phyloP scores from a whole-genome alignment of 805 yeast genomes.

The Candida michaelii region DNA sequence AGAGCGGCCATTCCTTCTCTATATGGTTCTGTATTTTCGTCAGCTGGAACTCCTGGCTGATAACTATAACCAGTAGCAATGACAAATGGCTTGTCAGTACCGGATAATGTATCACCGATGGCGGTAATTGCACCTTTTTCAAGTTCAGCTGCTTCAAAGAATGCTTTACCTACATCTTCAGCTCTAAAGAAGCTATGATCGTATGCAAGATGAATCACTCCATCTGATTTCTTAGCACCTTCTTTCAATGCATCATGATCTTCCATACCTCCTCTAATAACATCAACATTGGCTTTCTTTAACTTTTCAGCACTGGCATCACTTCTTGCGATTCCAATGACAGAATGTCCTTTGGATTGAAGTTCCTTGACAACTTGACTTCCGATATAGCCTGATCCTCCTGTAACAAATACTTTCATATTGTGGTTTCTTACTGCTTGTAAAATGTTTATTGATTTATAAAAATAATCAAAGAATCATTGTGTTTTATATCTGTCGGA shows the following conservation, averaged over 20 bases:
- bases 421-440: no score
- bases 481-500: no score
- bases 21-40: not conserved
- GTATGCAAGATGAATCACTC: slow-evolving; percentile 36
- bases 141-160: slow-evolving; percentile 6
- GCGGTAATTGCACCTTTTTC: slow-evolving; percentile 27
- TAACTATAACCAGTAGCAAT: slow-evolving; percentile 2
- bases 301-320: slow-evolving; percentile 21
- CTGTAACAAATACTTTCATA: slow-evolving; percentile 36
- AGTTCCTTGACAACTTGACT: slow-evolving; percentile 19
- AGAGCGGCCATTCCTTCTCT: not conserved
- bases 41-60: not conserved
- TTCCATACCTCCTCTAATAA: slow-evolving; percentile 27
- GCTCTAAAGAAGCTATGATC: slow-evolving; percentile 25
- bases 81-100: slow-evolving; percentile 27
- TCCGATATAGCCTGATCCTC: slow-evolving; percentile 37
- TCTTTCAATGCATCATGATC: slow-evolving; percentile 25
- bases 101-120: slow-evolving; percentile 25
- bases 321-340: slow-evolving; percentile 35
- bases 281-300: slow-evolving; percentile 18
- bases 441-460: no score
- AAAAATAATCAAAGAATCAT: no score
- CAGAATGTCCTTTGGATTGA: slow-evolving; percentile 21
- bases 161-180: slow-evolving; percentile 22
- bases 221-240: slow-evolving; percentile 31